These are phyloP conservation scores for Rhodocollybia butyracea DNA, from an alignment of 768 basidiomycete genomes.

Conservation along the genomic window DNA sequence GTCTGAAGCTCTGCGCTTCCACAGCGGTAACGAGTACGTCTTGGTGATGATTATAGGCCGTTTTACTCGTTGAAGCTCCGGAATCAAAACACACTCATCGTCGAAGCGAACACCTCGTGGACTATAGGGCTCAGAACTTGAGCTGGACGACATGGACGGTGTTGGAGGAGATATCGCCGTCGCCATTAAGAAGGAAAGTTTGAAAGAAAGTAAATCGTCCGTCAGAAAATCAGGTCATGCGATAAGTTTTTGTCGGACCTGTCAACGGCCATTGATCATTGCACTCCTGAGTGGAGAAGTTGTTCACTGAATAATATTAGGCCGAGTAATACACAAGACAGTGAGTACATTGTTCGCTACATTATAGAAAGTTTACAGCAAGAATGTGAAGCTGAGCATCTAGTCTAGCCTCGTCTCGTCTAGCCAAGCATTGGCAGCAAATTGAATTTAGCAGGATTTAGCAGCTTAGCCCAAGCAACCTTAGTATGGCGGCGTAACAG, in stretches of 20 bases:
- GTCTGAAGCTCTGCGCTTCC: slow-evolving; percentile 26
- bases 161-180: background rate
- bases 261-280: too few relatives aligned
- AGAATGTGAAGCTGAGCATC: too few relatives aligned
- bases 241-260: background rate
- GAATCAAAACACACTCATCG: slow-evolving; percentile 70
- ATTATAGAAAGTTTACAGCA: too few relatives aligned
- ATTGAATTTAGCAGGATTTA: too few relatives aligned
- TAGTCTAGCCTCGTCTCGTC: too few relatives aligned
- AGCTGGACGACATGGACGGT: background rate
- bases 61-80: slow-evolving; percentile 44
- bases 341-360: too few relatives aligned
- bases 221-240: background rate
- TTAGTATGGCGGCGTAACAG: too few relatives aligned
- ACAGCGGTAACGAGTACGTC: slow-evolving; percentile 67
- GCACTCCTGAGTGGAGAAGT: too few relatives aligned
- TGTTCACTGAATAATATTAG: too few relatives aligned
- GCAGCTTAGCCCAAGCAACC: too few relatives aligned
- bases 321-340: too few relatives aligned
- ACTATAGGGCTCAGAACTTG: background rate
- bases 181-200: slow-evolving; percentile 1
- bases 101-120: slow-evolving; percentile 59
- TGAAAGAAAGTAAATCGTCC: background rate
- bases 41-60: slow-evolving; percentile 55
- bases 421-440: too few relatives aligned